phyloP scores from a whole-genome alignment of 805 yeast genomes.

The Ogataea kodamae region DNA sequence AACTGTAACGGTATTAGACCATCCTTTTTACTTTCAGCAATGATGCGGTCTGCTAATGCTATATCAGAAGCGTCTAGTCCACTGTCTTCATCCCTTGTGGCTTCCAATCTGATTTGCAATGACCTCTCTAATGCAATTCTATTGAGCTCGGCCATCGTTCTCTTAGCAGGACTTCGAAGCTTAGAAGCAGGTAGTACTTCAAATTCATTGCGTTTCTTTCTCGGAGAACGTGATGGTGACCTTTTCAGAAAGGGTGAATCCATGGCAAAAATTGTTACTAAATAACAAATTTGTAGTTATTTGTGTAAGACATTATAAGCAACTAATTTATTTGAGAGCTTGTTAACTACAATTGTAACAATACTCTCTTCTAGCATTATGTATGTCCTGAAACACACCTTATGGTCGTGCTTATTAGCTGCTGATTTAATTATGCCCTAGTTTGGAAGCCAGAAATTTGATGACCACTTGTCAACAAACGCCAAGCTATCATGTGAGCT shows the following conservation, averaged over 20 bases:
- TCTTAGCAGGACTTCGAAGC: conserved; percentile 42
- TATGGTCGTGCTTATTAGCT: no score
- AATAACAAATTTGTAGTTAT: no score
- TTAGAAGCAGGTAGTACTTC: conserved; percentile 38
- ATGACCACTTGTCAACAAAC: no score
- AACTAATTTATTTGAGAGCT: no score
- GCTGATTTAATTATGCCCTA: no score
- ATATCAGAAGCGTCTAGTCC: conserved; percentile 38
- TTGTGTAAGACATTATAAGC: no score
- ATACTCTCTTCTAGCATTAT: no score
- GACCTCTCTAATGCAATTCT: conserved; percentile 50
- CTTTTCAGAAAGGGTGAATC: conserved; percentile 17
- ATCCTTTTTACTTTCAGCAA: conserved; percentile 34
- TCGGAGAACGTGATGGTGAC: conserved; percentile 32
- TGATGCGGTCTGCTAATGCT: conserved; percentile 45
- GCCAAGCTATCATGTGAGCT: no score
- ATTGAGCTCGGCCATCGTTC: conserved; percentile 39
- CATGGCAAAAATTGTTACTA: conserved; percentile 3
- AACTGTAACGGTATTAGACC: conserved; percentile 18
- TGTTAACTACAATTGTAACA: no score
- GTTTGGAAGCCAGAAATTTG: no score
- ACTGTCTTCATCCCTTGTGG: conserved; percentile 26
- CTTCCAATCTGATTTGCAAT: conserved; percentile 29
- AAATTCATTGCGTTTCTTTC: conserved; percentile 31
- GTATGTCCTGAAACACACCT: no score